A percentile compares a stretch with the other conserved stretches of the same genome.
Conservation (phyloP, 805 yeast species). For the Candida dajiaensis region DNA sequence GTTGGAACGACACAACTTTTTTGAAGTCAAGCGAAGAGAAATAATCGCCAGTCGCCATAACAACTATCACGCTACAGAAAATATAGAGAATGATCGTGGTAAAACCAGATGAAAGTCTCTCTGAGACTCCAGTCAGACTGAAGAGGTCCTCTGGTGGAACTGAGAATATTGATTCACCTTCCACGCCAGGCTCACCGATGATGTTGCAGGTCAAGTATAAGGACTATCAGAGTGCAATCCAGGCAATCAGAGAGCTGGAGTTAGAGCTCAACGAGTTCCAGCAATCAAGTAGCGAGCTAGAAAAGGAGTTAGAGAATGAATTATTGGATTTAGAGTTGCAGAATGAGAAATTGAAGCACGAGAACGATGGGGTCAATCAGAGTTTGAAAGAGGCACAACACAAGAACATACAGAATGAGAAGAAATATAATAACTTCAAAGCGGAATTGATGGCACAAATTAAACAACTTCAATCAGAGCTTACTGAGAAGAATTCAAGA, state of each 20-base stretch:
- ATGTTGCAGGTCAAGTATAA: conserved; percentile 18
- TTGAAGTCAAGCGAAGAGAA: no score
- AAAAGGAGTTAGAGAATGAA: conserved; percentile 39
- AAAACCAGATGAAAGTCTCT: neutral
- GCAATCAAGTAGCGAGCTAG: conserved; percentile 37
- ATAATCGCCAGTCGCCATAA: neutral
- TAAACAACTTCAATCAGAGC: conserved; percentile 24
- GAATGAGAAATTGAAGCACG: conserved; percentile 18
- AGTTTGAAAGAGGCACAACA: conserved; percentile 25
- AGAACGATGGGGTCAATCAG: conserved; percentile 14
- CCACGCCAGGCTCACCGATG: conserved; percentile 1
- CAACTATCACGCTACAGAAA: neutral
- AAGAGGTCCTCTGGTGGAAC: neutral
- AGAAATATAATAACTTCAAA: conserved; percentile 19
- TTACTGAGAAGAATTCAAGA: conserved; percentile 24
- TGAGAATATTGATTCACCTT: neutral
- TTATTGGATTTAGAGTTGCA: conserved; percentile 25
- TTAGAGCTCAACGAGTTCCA: conserved; percentile 37
- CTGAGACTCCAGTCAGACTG: neutral
- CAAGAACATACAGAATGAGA: conserved; percentile 23
- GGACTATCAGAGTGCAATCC: conserved; percentile 26
- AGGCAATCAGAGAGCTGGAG: conserved; percentile 35
- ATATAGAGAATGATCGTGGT: neutral
- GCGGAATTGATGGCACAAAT: conserved; percentile 18
- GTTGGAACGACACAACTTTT: no score